Conservation (phyloP, 352 stramenopile genomes). For the Pythium periplocum region DNA sequence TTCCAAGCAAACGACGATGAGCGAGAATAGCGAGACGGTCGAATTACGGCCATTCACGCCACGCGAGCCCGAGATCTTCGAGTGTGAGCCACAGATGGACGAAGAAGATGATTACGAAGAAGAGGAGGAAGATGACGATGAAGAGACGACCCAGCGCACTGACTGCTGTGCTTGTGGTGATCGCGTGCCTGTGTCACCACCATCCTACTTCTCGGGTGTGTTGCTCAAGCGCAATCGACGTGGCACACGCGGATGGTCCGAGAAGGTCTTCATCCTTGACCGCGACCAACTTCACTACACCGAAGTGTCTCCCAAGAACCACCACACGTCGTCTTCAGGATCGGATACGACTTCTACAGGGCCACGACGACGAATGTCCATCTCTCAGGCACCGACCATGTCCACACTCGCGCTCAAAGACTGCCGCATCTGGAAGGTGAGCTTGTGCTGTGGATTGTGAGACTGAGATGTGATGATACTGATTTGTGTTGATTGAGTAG, state of each 20-base stretch:
- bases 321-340: too few species aligned
- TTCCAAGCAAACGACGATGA: constrained; percentile 16
- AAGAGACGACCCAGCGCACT: constrained; percentile 18
- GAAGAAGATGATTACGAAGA: constrained; percentile 47
- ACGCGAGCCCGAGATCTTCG: constrained; percentile 18
- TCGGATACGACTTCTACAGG: too few species aligned
- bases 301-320: constrained; percentile 16
- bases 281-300: constrained; percentile 73
- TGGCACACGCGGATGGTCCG: constrained; percentile 59
- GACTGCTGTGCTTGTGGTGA: constrained; percentile 12
- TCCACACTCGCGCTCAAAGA: constrained; percentile 61
- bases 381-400: constrained; percentile 16
- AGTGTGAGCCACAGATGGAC: constrained; percentile 37
- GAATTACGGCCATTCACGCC: constrained; percentile 63
- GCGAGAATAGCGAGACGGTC: constrained; percentile 12
- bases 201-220: constrained; percentile 43
- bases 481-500: constrained; percentile 6
- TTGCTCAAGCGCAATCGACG: constrained; percentile 74
- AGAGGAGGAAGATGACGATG: constrained; percentile 35
- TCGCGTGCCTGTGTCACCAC: constrained; percentile 21
- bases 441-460: too few species aligned
- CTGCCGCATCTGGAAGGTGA: constrained; percentile 75
- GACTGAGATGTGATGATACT: background rate
- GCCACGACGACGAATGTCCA: too few species aligned
- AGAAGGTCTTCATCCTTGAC: constrained; percentile 69